Conservation (phyloP, 352 stramenopile species). For the Pythium biforme region DNA sequence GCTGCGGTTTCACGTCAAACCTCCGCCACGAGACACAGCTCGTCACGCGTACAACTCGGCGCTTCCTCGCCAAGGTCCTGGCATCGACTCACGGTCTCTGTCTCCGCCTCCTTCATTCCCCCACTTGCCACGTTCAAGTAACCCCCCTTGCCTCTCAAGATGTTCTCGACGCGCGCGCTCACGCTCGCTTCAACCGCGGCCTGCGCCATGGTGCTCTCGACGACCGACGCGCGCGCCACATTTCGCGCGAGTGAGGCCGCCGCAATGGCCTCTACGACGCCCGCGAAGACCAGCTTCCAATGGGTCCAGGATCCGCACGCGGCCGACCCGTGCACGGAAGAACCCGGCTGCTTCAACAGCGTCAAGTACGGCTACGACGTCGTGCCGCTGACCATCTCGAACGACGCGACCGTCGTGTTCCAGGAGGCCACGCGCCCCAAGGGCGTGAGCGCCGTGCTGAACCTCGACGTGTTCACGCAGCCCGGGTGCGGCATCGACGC, state of each 20-base stretch:
- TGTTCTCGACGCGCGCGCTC: slow-evolving; percentile 1
- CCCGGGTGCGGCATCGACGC: slow-evolving; percentile 47
- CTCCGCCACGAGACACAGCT: too few species aligned
- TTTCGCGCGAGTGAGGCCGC: slow-evolving; percentile 4
- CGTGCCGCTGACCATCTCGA: slow-evolving; percentile 41
- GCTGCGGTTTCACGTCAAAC: neutral
- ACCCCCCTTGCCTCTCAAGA: neutral
- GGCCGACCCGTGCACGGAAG: slow-evolving; percentile 36
- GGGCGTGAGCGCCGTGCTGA: slow-evolving; percentile 41
- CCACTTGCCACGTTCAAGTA: slow-evolving; percentile 4
- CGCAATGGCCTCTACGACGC: neutral
- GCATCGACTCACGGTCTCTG: neutral
- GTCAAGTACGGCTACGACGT: slow-evolving; percentile 57
- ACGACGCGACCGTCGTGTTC: slow-evolving; percentile 36
- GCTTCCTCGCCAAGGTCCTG: too few species aligned
- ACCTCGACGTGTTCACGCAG: slow-evolving; percentile 47
- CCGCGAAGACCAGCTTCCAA: slow-evolving; percentile 28
- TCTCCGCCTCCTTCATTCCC: slow-evolving; percentile 6
- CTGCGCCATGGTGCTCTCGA: neutral
- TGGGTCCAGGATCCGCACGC: slow-evolving; percentile 48
- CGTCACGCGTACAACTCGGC: neutral
- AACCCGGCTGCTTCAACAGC: slow-evolving; percentile 42
- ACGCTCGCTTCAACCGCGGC: neutral
- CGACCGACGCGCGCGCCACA: slow-evolving; percentile 3
- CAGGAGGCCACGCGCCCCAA: slow-evolving; percentile 38